Conservation (phyloP, 352 stramenopile genomes). For the Phytophthora hibernalis region DNA sequence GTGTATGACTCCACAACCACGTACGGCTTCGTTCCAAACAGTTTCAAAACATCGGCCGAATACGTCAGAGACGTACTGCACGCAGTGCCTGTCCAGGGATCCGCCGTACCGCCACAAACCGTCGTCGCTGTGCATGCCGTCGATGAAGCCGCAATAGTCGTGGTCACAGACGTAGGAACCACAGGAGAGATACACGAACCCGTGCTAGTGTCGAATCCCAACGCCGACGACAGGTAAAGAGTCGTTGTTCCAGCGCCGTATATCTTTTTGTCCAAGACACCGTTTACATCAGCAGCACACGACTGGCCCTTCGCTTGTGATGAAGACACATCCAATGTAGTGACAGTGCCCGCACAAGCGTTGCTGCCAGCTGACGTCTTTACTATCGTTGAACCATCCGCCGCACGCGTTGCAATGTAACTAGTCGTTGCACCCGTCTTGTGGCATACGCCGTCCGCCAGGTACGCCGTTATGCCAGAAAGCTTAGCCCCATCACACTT, state of each 20-base stretch:
- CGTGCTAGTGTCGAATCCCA: no score
- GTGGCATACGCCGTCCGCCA: background rate
- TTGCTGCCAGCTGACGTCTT: background rate
- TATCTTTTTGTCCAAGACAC: background rate
- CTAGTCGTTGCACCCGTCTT: no score
- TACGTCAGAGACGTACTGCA: no score
- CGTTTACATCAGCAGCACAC: background rate
- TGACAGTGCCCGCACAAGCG: background rate
- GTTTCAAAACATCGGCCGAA: no score
- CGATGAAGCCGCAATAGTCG: background rate
- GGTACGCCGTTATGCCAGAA: background rate
- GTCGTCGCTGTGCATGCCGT: background rate
- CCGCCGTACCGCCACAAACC: no score
- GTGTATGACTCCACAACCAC: no score
- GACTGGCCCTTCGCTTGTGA: background rate
- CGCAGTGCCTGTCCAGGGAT: no score
- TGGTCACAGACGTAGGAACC: no score
- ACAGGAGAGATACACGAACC: no score
- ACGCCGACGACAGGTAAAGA: no score
- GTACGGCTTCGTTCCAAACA: no score
- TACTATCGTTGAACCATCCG: background rate
- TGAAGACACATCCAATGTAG: background rate
- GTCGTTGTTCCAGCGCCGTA: no score
- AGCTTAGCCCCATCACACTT: background rate
- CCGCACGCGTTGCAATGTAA: background rate